Evolutionary conservation across 1,284 basidiomycete species (phyloP).

Genomic region (Leucocoprinus gongylophorus): DNA sequence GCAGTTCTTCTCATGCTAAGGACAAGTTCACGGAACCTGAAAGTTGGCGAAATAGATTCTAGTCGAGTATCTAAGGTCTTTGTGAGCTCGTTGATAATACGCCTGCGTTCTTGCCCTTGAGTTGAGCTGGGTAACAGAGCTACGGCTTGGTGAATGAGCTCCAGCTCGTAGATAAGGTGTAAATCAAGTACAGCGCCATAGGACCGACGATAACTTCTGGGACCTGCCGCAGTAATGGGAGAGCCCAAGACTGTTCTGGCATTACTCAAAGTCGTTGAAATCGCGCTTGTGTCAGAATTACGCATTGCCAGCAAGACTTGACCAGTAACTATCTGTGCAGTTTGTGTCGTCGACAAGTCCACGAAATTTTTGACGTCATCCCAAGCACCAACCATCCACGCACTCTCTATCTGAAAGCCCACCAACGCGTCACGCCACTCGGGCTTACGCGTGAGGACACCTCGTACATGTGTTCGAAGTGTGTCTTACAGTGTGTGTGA

Average conservation of each 20-base stretch:
- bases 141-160: slow-evolving; percentile 60
- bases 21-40: slow-evolving; percentile 87
- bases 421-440: slow-evolving; percentile 78
- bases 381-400: slow-evolving; percentile 96
- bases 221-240: slow-evolving; percentile 76
- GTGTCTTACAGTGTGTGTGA: slow-evolving; percentile 57
- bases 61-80: slow-evolving; percentile 55
- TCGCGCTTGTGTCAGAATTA: slow-evolving; percentile 38
- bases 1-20: slow-evolving; percentile 88
- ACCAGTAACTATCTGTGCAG: slow-evolving; percentile 72
- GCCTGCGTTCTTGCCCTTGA: slow-evolving; percentile 30
- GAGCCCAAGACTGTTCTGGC: slow-evolving; percentile 78
- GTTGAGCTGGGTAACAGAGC: slow-evolving; percentile 30
- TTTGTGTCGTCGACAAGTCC: slow-evolving; percentile 40
- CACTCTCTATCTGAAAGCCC: slow-evolving; percentile 88
- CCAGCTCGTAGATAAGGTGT: slow-evolving; percentile 86
- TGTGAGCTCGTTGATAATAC: slow-evolving; percentile 38
- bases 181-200: slow-evolving; percentile 87
- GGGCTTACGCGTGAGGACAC: slow-evolving; percentile 81
- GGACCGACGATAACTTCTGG: slow-evolving; percentile 74
- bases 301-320: slow-evolving; percentile 80
- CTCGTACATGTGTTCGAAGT: slow-evolving; percentile 90
- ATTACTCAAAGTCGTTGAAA: slow-evolving; percentile 48
- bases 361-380: slow-evolving; percentile 64
- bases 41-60: slow-evolving; percentile 80